Percentiles rank a stretch among this genome's conserved stretches.
These are phyloP conservation scores for Tolypocladium ophioglossoides DNA, from an alignment of 2,329 filamentous ascomycete genomes.

Conservation along the genomic window DNA sequence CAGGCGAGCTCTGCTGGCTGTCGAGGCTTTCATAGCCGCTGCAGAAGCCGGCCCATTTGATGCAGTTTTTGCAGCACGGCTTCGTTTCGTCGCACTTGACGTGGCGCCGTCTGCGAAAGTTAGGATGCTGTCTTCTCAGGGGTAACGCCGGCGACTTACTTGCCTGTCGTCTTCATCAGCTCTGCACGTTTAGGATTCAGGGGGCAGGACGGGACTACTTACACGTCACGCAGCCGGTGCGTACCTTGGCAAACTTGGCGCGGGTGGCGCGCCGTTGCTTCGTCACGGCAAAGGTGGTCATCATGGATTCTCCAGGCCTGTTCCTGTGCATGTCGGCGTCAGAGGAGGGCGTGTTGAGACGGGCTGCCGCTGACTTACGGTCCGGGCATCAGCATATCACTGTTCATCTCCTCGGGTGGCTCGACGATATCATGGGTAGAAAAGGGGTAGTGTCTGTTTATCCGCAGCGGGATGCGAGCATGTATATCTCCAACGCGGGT, in stretches of 20 bases:
- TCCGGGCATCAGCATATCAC: background rate
- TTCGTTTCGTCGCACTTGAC: constrained; percentile 26
- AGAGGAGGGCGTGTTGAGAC: background rate
- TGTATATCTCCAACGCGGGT: background rate
- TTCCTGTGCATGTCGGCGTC: background rate
- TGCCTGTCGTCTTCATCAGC: constrained; percentile 11
- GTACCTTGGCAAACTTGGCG: constrained; percentile 19
- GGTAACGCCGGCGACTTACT: constrained; percentile 10
- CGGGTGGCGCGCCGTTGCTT: constrained; percentile 9
- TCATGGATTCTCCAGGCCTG: constrained; percentile 2
- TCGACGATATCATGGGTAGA: background rate
- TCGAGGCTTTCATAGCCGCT: constrained; percentile 17
- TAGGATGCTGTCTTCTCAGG: background rate
- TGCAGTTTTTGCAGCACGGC: constrained; percentile 21
- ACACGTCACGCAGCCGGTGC: constrained; percentile 21
- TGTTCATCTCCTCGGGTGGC: background rate
- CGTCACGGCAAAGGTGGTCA: constrained; percentile 7
- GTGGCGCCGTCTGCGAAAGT: constrained; percentile 17
- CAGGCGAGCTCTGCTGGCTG: background rate
- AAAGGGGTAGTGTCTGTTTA: background rate
- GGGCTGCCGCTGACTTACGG: background rate
- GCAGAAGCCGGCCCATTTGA: constrained; percentile 24
- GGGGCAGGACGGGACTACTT: constrained; percentile 6
- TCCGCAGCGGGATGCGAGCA: background rate
- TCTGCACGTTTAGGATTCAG: no score